These are phyloP conservation scores for Fusarium fujikuroi DNA, from an alignment of 2,329 filamentous ascomycete species.

Conservation along the genomic window DNA sequence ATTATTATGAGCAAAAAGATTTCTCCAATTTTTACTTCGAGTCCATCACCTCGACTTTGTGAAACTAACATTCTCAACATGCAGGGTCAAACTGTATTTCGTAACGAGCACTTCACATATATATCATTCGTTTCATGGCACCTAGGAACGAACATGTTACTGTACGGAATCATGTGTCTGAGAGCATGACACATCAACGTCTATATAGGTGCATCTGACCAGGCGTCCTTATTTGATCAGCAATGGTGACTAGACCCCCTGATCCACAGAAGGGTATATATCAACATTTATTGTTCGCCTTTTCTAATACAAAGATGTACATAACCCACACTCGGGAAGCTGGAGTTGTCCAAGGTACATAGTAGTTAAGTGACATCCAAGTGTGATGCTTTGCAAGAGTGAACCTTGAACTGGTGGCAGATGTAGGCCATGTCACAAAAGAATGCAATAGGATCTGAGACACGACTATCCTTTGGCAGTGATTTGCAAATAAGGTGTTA, in stretches of 20 bases:
- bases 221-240: neutral
- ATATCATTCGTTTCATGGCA: neutral
- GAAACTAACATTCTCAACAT: neutral
- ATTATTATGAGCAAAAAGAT: neutral
- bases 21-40: neutral
- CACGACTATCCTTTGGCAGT: neutral
- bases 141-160: neutral
- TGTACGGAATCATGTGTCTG: neutral
- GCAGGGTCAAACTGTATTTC: neutral
- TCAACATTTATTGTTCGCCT: neutral
- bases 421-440: neutral
- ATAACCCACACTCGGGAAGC: neutral
- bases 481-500: neutral
- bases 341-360: neutral
- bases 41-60: neutral
- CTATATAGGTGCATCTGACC: neutral
- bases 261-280: neutral
- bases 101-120: neutral
- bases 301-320: neutral
- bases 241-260: neutral
- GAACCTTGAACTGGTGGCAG: neutral
- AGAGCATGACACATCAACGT: neutral
- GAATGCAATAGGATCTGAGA: constrained; percentile 24
- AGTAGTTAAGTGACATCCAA: neutral
- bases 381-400: constrained; percentile 9